phyloP scores from a whole-genome alignment of 352 stramenopile genomes.

The Phytophthora parvispora region DNA sequence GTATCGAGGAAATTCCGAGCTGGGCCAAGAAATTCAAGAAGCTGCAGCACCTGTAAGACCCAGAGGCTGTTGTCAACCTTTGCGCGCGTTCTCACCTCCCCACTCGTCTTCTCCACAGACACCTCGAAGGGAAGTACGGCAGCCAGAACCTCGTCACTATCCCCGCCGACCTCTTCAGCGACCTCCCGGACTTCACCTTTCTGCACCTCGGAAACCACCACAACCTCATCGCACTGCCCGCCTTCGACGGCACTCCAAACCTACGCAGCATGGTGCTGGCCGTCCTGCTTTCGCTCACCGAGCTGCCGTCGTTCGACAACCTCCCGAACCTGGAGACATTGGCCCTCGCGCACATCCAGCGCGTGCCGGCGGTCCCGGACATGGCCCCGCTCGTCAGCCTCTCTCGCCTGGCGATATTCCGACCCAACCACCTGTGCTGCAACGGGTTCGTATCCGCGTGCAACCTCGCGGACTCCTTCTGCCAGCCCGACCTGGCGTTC shows the following conservation, averaged over 20 bases:
- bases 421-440: constrained; percentile 31
- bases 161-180: constrained; percentile 20
- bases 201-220: constrained; percentile 29
- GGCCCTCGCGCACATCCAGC: constrained; percentile 15
- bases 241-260: constrained; percentile 24
- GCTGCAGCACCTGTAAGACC: constrained; percentile 27
- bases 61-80: too few relatives aligned
- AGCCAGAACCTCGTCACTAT: constrained; percentile 24
- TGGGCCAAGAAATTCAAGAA: constrained; percentile 23
- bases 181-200: constrained; percentile 24
- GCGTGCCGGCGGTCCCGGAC: constrained; percentile 16
- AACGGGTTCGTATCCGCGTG: constrained; percentile 29
- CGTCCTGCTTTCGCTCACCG: constrained; percentile 17
- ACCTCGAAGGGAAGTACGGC: constrained; percentile 34
- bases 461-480: constrained; percentile 19
- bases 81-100: too few relatives aligned
- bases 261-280: constrained; percentile 24
- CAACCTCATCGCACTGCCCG: constrained; percentile 10
- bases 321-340: constrained; percentile 19
- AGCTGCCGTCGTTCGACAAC: constrained; percentile 19
- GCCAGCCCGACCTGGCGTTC: constrained; percentile 2
- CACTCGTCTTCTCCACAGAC: not conserved
- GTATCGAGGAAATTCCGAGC: constrained; percentile 10
- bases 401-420: constrained; percentile 18
- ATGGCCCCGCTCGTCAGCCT: constrained; percentile 19